Evolutionary conservation across 2,329 filamentous ascomycete genomes (phyloP), one percentile per base, ranked within the genome.

Genomic region (Fusarium lateritium): DNA sequence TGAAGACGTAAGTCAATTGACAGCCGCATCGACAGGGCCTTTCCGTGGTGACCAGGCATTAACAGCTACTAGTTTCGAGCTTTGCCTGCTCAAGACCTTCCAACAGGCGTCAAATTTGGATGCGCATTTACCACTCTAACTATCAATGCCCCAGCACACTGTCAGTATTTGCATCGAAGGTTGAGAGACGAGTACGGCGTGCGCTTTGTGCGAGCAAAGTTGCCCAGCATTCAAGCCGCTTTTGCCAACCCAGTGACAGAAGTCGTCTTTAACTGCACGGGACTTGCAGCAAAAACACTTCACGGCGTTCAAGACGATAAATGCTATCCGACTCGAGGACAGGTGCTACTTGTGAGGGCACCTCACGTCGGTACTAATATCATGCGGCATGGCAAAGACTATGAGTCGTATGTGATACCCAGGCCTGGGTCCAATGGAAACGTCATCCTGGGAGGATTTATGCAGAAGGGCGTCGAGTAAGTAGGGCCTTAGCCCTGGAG

Each of bases 371-470:
- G 13, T 1, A 59, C 56, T 0, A 59, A 59, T 1, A 26, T 59
- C 4, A 59, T 59, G 56, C 56, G 56, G 1, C 56, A 59, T 17
- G 51, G 56, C 1, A 56, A 33, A 2, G 51, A 56, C 26, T 56
- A 59, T 2, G 56, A 56, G 10, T 46, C 56, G 0, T 59, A 59
- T 15, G 40, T 59, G 0, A 59, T 59, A 2, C 56, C 56, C 1
- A 45, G 56, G 7, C 56, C 56, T 22, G 51, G 51, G 3, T 59
- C 56, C 2, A 59, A 59, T 28, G 56, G 51, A 0, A 59, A 59
- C n/a, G 56, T 56, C 2, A 31, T 59, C 2, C 21, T 59, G 15
- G 56, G 56, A 34, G 56, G 56, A 4, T 59, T 56, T 1, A 59
- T 59, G 56, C 56, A 59, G 3, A 56, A 59, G 14, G 34, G 51